Evolutionary conservation across 2,329 filamentous ascomycete genomes (phyloP).

Genomic region (Colletotrichum lini): DNA sequence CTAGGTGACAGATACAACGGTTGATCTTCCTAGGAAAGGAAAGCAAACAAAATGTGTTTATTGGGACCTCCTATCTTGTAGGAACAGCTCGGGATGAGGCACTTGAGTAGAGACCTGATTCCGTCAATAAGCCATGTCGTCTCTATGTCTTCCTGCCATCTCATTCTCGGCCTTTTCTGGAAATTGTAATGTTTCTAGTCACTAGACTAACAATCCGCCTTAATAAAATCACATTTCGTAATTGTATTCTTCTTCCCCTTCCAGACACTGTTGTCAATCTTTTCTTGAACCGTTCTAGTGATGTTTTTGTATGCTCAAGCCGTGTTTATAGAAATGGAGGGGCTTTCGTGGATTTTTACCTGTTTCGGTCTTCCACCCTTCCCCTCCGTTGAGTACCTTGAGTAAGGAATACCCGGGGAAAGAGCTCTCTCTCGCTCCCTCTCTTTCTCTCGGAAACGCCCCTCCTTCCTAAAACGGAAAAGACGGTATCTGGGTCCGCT

Average conservation of each 20-base stretch:
- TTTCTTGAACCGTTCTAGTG: too few species aligned
- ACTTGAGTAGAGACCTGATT: background rate
- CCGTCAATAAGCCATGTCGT: background rate
- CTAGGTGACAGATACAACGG: background rate
- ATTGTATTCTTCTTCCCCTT: background rate
- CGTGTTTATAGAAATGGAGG: background rate
- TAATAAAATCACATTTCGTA: constrained; percentile 1
- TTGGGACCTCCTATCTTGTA: background rate
- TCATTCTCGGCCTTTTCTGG: background rate
- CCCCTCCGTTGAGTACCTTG: too few species aligned
- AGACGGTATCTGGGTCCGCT: too few species aligned
- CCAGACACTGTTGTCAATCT: background rate
- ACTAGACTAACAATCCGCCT: background rate
- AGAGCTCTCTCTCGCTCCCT: too few species aligned
- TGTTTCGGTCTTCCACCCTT: background rate
- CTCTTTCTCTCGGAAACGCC: constrained; percentile 6
- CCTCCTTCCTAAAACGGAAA: constrained; percentile 28
- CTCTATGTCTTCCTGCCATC: background rate
- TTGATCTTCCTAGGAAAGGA: background rate
- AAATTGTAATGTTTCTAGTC: background rate
- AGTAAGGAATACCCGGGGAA: background rate
- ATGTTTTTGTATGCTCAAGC: background rate
- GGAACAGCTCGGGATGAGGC: background rate
- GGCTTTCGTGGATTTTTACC: background rate
- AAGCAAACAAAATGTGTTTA: background rate